Conservation (phyloP, 768 basidiomycete genomes). For the Scleroderma citrinum region DNA sequence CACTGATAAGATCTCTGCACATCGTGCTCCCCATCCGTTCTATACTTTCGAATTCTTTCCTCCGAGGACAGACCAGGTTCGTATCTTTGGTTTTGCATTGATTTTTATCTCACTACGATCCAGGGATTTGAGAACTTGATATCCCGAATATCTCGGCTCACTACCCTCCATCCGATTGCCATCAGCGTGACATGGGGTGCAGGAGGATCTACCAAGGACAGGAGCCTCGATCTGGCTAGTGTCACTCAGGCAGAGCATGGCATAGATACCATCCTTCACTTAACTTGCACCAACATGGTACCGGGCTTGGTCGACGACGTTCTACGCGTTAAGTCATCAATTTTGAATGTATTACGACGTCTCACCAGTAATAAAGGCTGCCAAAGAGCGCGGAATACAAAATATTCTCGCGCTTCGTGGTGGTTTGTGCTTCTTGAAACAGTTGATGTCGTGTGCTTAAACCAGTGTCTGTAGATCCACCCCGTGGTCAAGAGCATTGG, state of each 20-base stretch:
- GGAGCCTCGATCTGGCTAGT: constrained; percentile 81
- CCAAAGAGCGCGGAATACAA: constrained; percentile 75
- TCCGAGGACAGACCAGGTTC: constrained; percentile 84
- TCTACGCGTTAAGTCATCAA: constrained; percentile 53
- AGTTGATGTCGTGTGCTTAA: not conserved
- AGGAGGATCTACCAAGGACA: constrained; percentile 85
- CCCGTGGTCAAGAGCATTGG: constrained; percentile 92
- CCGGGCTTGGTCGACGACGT: constrained; percentile 80
- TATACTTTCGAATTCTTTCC: constrained; percentile 98
- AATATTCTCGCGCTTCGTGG: constrained; percentile 92
- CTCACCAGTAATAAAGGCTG: constrained; percentile 43
- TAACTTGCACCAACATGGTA: constrained; percentile 97
- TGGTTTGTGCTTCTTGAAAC: constrained; percentile 40
- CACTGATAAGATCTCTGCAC: constrained; percentile 54
- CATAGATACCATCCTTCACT: constrained; percentile 84
- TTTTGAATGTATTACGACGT: not conserved
- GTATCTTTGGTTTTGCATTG: not conserved
- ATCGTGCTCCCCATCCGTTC: constrained; percentile 52
- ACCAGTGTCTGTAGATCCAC: constrained; percentile 59
- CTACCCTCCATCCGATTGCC: constrained; percentile 71
- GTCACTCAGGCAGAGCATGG: constrained; percentile 67
- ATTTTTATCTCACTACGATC: constrained; percentile 2
- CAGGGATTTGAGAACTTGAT: constrained; percentile 91
- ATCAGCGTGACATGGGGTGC: constrained; percentile 98
- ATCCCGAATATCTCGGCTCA: constrained; percentile 78